Conservation (phyloP, 2,329 filamentous ascomycete species). For the Sporothrix globosa region DNA sequence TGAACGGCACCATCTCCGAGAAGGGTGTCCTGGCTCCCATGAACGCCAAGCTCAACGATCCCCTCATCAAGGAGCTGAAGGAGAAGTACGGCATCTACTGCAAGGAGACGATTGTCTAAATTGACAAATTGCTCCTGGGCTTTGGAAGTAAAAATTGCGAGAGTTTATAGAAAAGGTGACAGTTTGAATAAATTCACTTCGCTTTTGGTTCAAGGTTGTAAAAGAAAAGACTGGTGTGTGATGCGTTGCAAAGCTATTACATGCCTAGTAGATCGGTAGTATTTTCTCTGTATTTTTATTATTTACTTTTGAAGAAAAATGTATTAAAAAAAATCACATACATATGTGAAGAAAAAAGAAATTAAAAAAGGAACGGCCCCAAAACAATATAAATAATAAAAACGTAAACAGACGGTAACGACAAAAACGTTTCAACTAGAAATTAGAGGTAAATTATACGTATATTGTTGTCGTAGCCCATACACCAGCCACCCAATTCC, state of each 20-base stretch:
- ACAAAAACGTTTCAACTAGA: neutral
- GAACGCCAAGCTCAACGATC: constrained; percentile 64
- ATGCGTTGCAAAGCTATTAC: no score
- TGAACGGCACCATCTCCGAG: constrained; percentile 65
- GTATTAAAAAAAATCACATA: neutral
- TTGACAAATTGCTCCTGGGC: neutral
- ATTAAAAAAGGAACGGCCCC: no score
- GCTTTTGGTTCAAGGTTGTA: neutral
- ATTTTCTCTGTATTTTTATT: neutral
- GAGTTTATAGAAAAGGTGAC: constrained; percentile 13
- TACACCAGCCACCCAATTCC: no score
- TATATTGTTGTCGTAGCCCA: no score
- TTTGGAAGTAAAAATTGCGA: neutral
- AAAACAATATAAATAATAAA: no score
- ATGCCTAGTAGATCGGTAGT: no score
- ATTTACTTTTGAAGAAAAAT: neutral
- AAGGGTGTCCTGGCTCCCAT: constrained; percentile 71
- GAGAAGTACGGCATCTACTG: constrained; percentile 46
- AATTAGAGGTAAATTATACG: no score
- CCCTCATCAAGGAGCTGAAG: constrained; percentile 76
- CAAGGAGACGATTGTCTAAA: constrained; percentile 36
- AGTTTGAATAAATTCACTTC: constrained; percentile 10
- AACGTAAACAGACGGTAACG: neutral
- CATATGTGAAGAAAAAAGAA: neutral
- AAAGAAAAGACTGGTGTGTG: no score